Percentiles rank a stretch among this genome's conserved stretches.
phyloP scores from a whole-genome alignment of 2,329 filamentous ascomycete genomes.

The Fusarium armeniacum region DNA sequence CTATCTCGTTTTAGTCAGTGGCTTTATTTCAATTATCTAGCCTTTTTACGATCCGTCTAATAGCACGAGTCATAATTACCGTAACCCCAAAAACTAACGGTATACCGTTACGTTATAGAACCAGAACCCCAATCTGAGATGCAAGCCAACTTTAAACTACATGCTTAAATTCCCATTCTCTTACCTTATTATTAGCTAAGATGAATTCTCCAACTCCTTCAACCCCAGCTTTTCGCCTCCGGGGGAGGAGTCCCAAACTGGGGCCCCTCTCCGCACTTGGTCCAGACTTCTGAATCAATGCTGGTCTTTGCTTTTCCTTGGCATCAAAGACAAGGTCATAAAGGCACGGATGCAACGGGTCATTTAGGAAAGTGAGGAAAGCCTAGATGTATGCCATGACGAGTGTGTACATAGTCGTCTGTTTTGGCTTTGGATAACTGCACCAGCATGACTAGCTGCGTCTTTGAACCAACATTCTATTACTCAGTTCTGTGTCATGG shows the following conservation, averaged over 20 bases:
- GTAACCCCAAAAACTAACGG: slow-evolving; percentile 10
- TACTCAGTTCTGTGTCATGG: slow-evolving; percentile 21
- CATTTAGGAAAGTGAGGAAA: slow-evolving; percentile 2
- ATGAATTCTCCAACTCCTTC: slow-evolving; percentile 30
- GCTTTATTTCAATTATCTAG: slow-evolving; percentile 11
- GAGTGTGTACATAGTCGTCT: background rate
- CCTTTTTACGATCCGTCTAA: background rate
- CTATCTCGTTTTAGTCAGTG: slow-evolving; percentile 27
- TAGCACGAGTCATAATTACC: background rate
- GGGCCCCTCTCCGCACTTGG: slow-evolving; percentile 20
- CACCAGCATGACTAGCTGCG: slow-evolving; percentile 19
- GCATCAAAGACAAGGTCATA: slow-evolving; percentile 2
- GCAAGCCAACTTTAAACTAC: slow-evolving; percentile 17
- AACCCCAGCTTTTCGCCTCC: slow-evolving; percentile 16
- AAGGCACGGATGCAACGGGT: background rate
- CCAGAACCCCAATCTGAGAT: slow-evolving; percentile 11
- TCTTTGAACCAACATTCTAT: background rate
- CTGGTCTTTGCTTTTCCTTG: slow-evolving; percentile 17
- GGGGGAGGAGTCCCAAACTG: background rate
- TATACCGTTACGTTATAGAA: slow-evolving; percentile 9
- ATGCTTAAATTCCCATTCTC: slow-evolving; percentile 39
- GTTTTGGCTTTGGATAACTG: background rate
- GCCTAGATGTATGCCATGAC: background rate
- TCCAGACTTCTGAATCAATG: slow-evolving; percentile 13
- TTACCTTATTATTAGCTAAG: slow-evolving; percentile 46